These are phyloP conservation scores for Fusarium heterosporum DNA, from an alignment of 2,329 filamentous ascomycete genomes.

Conservation along the genomic window DNA sequence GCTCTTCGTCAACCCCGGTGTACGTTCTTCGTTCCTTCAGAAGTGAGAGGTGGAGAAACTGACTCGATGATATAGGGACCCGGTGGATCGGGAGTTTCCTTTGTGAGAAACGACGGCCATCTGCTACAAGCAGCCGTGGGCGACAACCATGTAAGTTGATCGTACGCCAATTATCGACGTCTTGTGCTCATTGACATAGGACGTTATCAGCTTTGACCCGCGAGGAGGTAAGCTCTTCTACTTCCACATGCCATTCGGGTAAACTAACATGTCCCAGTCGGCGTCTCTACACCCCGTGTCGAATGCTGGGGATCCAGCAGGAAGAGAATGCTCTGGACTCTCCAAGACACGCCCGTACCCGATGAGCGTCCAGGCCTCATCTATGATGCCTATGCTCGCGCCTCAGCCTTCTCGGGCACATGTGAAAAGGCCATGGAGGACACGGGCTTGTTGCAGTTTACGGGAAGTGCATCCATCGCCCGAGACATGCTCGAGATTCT, in stretches of 20 bases:
- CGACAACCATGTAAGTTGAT: slow-evolving; percentile 55
- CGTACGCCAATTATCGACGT: background rate
- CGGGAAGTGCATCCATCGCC: slow-evolving; percentile 59
- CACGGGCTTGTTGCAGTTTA: slow-evolving; percentile 55
- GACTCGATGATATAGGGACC: slow-evolving; percentile 53
- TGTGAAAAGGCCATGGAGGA: slow-evolving; percentile 56
- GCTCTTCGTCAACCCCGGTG: slow-evolving; percentile 53
- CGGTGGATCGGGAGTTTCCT: slow-evolving; percentile 60
- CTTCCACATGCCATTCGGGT: background rate
- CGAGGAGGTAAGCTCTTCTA: slow-evolving; percentile 54
- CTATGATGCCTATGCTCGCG: slow-evolving; percentile 59
- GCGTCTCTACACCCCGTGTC: slow-evolving; percentile 61
- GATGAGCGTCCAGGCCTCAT: slow-evolving; percentile 61
- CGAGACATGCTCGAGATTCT: slow-evolving; percentile 63
- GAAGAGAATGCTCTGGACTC: slow-evolving; percentile 57
- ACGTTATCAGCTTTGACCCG: slow-evolving; percentile 64
- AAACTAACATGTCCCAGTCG: slow-evolving; percentile 49
- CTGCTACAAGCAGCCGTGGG: slow-evolving; percentile 60
- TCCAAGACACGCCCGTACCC: slow-evolving; percentile 58
- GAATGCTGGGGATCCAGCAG: slow-evolving; percentile 63
- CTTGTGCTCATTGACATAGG: slow-evolving; percentile 42
- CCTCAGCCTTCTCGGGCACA: slow-evolving; percentile 55
- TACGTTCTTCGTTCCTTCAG: slow-evolving; percentile 27
- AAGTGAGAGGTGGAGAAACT: background rate
- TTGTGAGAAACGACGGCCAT: slow-evolving; percentile 49